Evolutionary conservation across 768 basidiomycete genomes (phyloP).

Genomic region (Tricholoma flavovirens): DNA sequence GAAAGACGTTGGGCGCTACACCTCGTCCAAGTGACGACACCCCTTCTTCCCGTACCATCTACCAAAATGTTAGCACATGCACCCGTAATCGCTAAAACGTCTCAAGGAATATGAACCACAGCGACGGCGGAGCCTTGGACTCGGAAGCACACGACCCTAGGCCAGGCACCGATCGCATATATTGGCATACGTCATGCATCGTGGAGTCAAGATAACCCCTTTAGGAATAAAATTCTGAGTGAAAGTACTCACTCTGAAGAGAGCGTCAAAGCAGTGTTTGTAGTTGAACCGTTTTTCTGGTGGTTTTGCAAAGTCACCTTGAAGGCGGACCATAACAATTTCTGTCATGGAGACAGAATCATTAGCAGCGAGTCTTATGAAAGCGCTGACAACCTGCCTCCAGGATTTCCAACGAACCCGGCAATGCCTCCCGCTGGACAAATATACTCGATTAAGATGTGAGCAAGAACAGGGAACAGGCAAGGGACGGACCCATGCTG

Average conservation of each 20-base stretch:
- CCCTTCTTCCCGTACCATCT: constrained; percentile 91
- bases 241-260: constrained; percentile 64
- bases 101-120: background rate
- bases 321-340: constrained; percentile 83
- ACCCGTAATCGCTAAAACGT: background rate
- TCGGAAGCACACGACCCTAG: constrained; percentile 10
- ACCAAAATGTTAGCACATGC: constrained; percentile 3
- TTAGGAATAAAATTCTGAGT: constrained; percentile 7
- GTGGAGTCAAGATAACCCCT: constrained; percentile 3
- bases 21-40: constrained; percentile 69
- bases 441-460: constrained; percentile 3
- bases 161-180: constrained; percentile 13
- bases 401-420: constrained; percentile 85
- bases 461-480: background rate
- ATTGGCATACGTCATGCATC: constrained; percentile 3
- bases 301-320: constrained; percentile 87
- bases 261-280: constrained; percentile 83
- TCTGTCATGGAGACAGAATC: constrained; percentile 34
- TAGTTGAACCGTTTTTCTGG: constrained; percentile 88
- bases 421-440: constrained; percentile 74
- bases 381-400: constrained; percentile 40
- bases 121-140: too few relatives aligned
- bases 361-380: background rate
- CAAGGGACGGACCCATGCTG: constrained; percentile 64
- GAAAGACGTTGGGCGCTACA: constrained; percentile 78